Base-by-base conservation (phyloP, 495 filamentous ascomycete genomes). In the Aspergillus conjunctus region DNA sequence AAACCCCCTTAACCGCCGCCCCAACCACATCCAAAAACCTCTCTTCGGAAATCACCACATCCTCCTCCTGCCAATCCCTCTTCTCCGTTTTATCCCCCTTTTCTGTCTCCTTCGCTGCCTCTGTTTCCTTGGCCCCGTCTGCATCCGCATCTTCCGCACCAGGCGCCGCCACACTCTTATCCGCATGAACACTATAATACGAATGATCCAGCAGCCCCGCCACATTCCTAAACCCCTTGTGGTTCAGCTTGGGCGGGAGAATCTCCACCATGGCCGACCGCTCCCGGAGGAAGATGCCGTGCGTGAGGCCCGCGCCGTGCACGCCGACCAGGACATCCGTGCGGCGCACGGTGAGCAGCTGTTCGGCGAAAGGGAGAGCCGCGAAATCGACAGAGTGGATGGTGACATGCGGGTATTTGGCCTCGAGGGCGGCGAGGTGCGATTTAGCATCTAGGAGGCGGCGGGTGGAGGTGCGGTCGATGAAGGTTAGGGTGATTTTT, bases 291-390 rank as follows among this genome's bases (percentile, higher is more conserved):
- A 77, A 78, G 10, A 77, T 66, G 17, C 68, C 66, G 63, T 75
- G 71, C 9, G 75, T 73, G 34, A 79, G 65, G 18, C 72, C 76
- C 9, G 75, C 75, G 34, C 76, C 76, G 61, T 77, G 73, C 45
- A 74, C 66, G 9, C 74, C 75, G 21, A 74, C 71, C 4, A 79
- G 67, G 20, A 77, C 64, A 62, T 77, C 74, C 17, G 73, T 71
- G 21, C 58, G 55, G 39, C 56, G 69, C 17, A 71, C 58, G 33
- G 72, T 63, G 39, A 64, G 51, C 33, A 77, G 34, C 66, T 79
- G 75, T 41, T 73, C 67, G 48, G 61, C 20, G 34, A 74, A 69
- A 15, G 73, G 58, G 33, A 73, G 58, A 12, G 53, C 56, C 9
- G 68, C 73, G 59, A 79, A 75, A 58, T 79, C 72, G 48, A 79